Evolutionary conservation across 1,284 basidiomycete species (phyloP).

Genomic region (Cutaneotrichosporon sp.): DNA sequence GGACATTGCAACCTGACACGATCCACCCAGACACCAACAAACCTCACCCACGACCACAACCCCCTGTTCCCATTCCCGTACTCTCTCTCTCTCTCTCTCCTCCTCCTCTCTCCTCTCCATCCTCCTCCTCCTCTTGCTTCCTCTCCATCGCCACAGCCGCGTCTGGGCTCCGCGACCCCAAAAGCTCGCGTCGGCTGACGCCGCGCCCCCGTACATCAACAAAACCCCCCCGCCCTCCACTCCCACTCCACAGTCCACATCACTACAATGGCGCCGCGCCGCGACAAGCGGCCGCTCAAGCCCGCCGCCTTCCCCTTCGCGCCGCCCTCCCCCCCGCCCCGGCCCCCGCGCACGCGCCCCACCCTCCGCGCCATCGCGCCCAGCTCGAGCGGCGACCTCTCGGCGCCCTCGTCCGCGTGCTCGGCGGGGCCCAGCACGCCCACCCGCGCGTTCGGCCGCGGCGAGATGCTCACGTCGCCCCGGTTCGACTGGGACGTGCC

Average conservation of each 20-base stretch:
- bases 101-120: neutral
- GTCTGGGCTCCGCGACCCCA: neutral
- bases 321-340: neutral
- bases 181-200: neutral
- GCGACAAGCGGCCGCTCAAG: neutral
- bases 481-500: slow-evolving; percentile 5
- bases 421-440: neutral
- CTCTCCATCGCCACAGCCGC: neutral
- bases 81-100: neutral
- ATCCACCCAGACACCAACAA: too few relatives aligned
- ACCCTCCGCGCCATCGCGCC: neutral
- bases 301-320: neutral
- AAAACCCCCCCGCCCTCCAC: neutral
- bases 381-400: neutral
- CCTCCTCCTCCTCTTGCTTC: neutral
- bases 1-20: too few relatives aligned
- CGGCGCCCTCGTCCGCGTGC: neutral
- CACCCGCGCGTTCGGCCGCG: neutral
- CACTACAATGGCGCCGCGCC: neutral
- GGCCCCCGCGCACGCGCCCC: neutral
- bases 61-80: too few relatives aligned
- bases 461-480: neutral
- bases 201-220: neutral
- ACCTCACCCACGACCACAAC: too few relatives aligned
- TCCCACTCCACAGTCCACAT: neutral